Conservation (phyloP, 83 land plant genomes). For the Picea abies region DNA sequence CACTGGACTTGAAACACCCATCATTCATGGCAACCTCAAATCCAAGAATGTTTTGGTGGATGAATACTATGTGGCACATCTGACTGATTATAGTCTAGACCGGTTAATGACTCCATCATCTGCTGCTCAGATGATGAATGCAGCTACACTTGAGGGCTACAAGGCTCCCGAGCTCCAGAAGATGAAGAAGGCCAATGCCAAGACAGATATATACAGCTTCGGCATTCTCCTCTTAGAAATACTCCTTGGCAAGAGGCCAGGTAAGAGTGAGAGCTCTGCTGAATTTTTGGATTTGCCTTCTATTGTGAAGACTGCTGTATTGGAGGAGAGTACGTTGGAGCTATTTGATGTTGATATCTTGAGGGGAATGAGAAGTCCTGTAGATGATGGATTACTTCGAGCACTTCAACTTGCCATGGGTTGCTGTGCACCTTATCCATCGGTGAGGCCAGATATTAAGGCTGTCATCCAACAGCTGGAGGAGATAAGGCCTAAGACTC, state of each 20-base stretch:
- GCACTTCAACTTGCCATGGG: constrained; percentile 89
- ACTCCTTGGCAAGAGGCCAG: constrained; percentile 75
- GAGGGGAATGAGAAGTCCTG: constrained; percentile 69
- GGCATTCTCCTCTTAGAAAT: constrained; percentile 78
- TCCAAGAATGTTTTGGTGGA: constrained; percentile 79
- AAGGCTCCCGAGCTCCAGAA: constrained; percentile 80
- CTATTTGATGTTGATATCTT: constrained; percentile 73
- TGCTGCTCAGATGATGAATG: constrained; percentile 67
- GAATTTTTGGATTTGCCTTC: constrained; percentile 64
- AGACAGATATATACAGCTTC: constrained; percentile 77
- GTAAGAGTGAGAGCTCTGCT: constrained; percentile 40
- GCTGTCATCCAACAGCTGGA: constrained; percentile 81
- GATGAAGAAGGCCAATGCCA: constrained; percentile 76
- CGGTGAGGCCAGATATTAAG: constrained; percentile 72
- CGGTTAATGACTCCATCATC: constrained; percentile 60
- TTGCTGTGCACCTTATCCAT: constrained; percentile 79
- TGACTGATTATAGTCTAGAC: constrained; percentile 74
- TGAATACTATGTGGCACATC: constrained; percentile 65
- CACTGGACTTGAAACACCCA: constrained; percentile 57
- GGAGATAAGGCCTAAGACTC: constrained; percentile 76
- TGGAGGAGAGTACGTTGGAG: constrained; percentile 82
- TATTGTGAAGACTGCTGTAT: constrained; percentile 75
- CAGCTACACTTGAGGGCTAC: constrained; percentile 64
- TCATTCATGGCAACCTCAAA: constrained; percentile 72
- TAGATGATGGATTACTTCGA: constrained; percentile 80